Evolutionary conservation across 768 basidiomycete species (phyloP), one percentile per base, ranked within the genome.

Genomic region (Pleurotus tuoliensis): DNA sequence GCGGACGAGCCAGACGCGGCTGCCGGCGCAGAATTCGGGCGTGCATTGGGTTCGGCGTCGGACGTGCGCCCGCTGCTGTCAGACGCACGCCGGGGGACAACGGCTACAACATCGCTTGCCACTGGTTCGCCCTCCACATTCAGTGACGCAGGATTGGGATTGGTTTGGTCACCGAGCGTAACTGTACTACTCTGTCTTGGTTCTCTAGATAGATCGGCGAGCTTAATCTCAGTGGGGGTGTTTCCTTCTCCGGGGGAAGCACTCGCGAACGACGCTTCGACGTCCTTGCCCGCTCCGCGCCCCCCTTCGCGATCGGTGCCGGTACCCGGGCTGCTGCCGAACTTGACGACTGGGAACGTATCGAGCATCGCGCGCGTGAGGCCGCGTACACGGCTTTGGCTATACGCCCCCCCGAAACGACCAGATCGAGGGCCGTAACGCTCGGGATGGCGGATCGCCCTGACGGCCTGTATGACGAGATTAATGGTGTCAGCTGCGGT

Each of bases 321-420:
- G 25, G 55, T 65, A 3, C 51, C 27, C 5, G 60, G 43, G 46
- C 51, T 62, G 34, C 57, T 63, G 22, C 84, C 83, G 63, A 94
- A 98, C 68, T 94, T 93, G 71, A 96, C 87, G 59, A 97, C 74
- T 3, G 95, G 94, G 74, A 98, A 98, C 3, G 94, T 97, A 62
- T 98, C 95, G 55, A 98, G 76, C 56, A 98, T 94, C 16, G 96
- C 96, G 16, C 92, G 85, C 1, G 92, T 90, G 50, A 98, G 78
- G 5, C 94, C 94, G n/a, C 82, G 75, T 0, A 92, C 88, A 3
- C 92, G 83, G 49, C 84, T 87, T 64, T 87, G 87, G 38, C 77
- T 76, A 20, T 58, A 53, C 24, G 64, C 62, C 8, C 73, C 74
- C 18, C 73, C 75, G 22, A 66, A 70, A 44, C 69, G 68, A 20